A percentile compares a stretch with the other conserved stretches of the same genome.
phyloP scores from a whole-genome alignment of 257 asterid species.

The Solanum verrucosum region DNA sequence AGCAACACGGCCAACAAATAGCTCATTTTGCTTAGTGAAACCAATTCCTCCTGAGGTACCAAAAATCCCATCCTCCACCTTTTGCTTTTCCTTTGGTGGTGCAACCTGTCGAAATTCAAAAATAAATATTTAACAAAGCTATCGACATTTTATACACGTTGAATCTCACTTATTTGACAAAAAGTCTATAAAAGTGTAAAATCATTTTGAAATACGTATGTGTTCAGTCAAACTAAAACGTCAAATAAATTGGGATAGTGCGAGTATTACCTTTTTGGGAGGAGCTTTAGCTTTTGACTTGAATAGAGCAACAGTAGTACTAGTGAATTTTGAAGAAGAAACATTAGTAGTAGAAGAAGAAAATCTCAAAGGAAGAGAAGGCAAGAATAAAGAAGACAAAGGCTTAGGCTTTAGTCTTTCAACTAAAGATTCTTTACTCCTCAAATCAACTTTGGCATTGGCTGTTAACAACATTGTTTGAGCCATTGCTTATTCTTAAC shows the following conservation, averaged over 20 bases:
- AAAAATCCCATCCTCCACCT: slow-evolving; percentile 83
- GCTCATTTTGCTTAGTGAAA: slow-evolving; percentile 82
- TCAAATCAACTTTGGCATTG: slow-evolving; percentile 27
- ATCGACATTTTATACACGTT: neutral
- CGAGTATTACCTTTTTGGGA: slow-evolving; percentile 35
- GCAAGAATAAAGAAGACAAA: slow-evolving; percentile 31
- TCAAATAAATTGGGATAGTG: too few species aligned
- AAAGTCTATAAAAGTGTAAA: neutral
- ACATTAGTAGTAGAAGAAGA: slow-evolving; percentile 2
- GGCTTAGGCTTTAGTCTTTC: slow-evolving; percentile 42
- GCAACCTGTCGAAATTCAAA: neutral
- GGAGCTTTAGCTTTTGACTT: slow-evolving; percentile 80
- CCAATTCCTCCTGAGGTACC: slow-evolving; percentile 96
- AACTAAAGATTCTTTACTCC: slow-evolving; percentile 27
- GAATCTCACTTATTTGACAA: neutral
- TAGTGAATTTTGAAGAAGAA: slow-evolving; percentile 5
- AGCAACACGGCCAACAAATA: slow-evolving; percentile 91
- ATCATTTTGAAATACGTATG: accelerated
- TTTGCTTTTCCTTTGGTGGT: slow-evolving; percentile 35
- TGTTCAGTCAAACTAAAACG: too few species aligned
- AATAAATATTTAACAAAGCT: neutral
- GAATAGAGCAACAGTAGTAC: slow-evolving; percentile 49
- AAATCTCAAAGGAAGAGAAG: slow-evolving; percentile 32
- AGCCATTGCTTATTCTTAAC: slow-evolving; percentile 25
- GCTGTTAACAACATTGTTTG: slow-evolving; percentile 71